A percentile compares a stretch with the other conserved stretches of the same genome.
Evolutionary conservation across 2,329 filamentous ascomycete genomes (phyloP).

Genomic region (Aspergillaceae sp.): DNA sequence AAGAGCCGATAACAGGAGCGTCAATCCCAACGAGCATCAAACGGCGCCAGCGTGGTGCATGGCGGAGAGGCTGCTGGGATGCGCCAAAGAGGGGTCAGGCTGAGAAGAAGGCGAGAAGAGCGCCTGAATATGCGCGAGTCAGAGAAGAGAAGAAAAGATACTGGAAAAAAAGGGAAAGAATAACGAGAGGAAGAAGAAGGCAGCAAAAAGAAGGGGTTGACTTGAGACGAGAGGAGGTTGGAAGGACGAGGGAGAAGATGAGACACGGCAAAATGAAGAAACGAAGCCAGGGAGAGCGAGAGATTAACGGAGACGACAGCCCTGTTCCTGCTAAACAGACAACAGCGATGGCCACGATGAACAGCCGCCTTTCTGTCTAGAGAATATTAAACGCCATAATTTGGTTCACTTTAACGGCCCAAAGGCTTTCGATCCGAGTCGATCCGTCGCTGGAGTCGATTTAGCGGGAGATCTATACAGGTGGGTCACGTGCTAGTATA

Average conservation of each 20-base stretch:
- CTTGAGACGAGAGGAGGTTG: background rate
- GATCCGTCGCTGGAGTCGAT: background rate
- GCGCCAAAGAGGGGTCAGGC: background rate
- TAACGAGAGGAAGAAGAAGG: conserved; percentile 1
- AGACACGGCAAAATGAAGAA: background rate
- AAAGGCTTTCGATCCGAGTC: background rate
- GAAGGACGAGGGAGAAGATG: conserved; percentile 1
- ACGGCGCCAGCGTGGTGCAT: conserved; percentile 18
- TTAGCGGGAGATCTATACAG: background rate
- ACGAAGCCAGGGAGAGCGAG: background rate
- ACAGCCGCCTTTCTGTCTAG: too few species aligned
- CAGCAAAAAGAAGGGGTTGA: background rate
- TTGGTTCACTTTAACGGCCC: background rate
- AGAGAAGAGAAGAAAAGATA: conserved; percentile 3
- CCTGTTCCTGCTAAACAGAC: too few species aligned
- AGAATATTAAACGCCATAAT: background rate
- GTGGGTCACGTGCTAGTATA: too few species aligned
- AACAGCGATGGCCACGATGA: too few species aligned
- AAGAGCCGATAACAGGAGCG: background rate
- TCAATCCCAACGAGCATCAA: conserved; percentile 6
- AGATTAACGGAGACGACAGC: background rate
- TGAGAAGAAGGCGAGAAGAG: background rate
- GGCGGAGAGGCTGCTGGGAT: conserved; percentile 13
- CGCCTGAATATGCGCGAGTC: background rate
- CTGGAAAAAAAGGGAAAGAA: background rate